Evolutionary conservation across 805 yeast genomes (phyloP).

Genomic region (Hyphopichia homilentoma): DNA sequence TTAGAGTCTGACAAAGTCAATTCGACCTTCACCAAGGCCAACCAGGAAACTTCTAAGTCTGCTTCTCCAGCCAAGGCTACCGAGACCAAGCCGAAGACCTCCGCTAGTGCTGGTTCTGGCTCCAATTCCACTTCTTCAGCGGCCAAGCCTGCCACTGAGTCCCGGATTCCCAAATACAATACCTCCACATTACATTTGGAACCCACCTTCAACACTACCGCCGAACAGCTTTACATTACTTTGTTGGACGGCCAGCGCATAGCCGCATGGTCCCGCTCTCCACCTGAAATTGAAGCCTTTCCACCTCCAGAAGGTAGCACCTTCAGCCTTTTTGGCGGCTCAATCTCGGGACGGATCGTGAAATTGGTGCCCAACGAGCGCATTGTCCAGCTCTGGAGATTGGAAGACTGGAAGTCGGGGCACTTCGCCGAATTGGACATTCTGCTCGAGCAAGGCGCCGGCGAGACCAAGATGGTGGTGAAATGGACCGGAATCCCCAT

Average conservation of each 20-base stretch:
- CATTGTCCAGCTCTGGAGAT: slow-evolving; percentile 80
- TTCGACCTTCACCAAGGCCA: slow-evolving; percentile 44
- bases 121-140: slow-evolving; percentile 11
- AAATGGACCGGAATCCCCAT: slow-evolving; percentile 86
- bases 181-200: slow-evolving; percentile 76
- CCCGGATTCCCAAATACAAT: slow-evolving; percentile 60
- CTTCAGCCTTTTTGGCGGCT: slow-evolving; percentile 82
- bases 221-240: slow-evolving; percentile 78
- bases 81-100: slow-evolving; percentile 5
- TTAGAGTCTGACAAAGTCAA: slow-evolving; percentile 47
- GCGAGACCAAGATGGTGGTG: slow-evolving; percentile 79
- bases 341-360: slow-evolving; percentile 66
- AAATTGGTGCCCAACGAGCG: slow-evolving; percentile 55
- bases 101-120: slow-evolving; percentile 3
- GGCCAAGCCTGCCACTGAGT: too few relatives aligned
- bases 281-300: slow-evolving; percentile 48
- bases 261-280: slow-evolving; percentile 86
- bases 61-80: slow-evolving; percentile 7
- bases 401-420: slow-evolving; percentile 83
- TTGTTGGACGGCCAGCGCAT: slow-evolving; percentile 73
- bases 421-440: slow-evolving; percentile 71
- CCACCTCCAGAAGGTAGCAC: slow-evolving; percentile 55
- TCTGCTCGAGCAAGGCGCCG: slow-evolving; percentile 68
- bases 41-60: slow-evolving; percentile 39
- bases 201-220: slow-evolving; percentile 80